A percentile compares a stretch with the other conserved stretches of the same genome.
Evolutionary conservation across 352 stramenopile genomes (phyloP).

Genomic region (Globisporangium ultimum): DNA sequence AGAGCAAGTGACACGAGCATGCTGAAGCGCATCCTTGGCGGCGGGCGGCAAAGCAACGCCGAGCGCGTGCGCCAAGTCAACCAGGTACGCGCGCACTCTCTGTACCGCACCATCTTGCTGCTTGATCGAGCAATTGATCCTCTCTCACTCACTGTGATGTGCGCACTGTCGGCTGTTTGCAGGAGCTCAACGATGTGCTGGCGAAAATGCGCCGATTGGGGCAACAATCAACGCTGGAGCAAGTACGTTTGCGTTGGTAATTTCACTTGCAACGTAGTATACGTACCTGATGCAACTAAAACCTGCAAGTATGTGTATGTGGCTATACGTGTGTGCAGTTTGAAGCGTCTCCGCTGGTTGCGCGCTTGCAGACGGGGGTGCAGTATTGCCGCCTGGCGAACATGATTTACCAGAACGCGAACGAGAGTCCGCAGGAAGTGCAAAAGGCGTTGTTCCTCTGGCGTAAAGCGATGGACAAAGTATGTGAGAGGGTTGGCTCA

Average conservation of each 20-base stretch:
- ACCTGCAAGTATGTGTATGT: background rate
- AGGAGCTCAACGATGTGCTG: slow-evolving; percentile 66
- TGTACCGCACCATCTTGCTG: background rate
- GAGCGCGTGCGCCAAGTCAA: slow-evolving; percentile 44
- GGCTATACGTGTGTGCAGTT: slow-evolving; percentile 28
- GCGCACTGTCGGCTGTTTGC: background rate
- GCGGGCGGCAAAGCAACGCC: slow-evolving; percentile 38
- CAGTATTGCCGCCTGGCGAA: slow-evolving; percentile 75
- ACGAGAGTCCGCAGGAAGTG: slow-evolving; percentile 50
- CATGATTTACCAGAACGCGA: slow-evolving; percentile 82
- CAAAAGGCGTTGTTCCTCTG: slow-evolving; percentile 77
- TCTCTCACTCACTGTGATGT: no score
- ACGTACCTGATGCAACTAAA: background rate
- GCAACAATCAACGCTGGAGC: slow-evolving; percentile 44
- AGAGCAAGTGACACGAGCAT: slow-evolving; percentile 1
- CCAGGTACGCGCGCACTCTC: slow-evolving; percentile 18
- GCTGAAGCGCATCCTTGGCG: slow-evolving; percentile 18
- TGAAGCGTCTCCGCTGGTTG: slow-evolving; percentile 58
- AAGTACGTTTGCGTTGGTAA: slow-evolving; percentile 31
- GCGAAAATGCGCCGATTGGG: slow-evolving; percentile 51
- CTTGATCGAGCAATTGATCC: no score
- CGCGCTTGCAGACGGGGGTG: slow-evolving; percentile 41
- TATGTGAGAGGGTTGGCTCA: slow-evolving; percentile 5
- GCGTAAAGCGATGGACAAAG: slow-evolving; percentile 81
- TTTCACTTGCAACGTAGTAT: background rate